Conservation (phyloP, 2,329 filamentous ascomycete species). For the Xylariaceae sp. region DNA sequence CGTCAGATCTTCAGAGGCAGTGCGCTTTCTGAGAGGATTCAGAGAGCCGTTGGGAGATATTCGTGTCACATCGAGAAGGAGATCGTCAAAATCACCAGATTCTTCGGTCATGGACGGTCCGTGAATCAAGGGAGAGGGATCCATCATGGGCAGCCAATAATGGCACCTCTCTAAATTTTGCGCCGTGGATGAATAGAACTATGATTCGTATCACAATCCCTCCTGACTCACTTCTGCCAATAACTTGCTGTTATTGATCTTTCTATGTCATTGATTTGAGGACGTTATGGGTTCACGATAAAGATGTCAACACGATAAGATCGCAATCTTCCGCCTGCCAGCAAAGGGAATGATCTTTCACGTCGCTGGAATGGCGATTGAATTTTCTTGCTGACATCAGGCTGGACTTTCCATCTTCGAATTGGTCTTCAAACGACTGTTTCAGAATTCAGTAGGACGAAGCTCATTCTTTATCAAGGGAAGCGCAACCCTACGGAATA, state of each 20-base stretch:
- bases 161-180: not conserved
- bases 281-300: too few species aligned
- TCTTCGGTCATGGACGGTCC: not conserved
- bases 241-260: too few species aligned
- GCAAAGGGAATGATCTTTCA: too few species aligned
- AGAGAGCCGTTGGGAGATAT: not conserved
- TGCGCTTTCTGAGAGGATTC: constrained; percentile 5
- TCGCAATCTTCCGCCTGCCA: too few species aligned
- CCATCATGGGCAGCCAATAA: not conserved
- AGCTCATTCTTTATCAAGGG: not conserved
- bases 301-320: too few species aligned
- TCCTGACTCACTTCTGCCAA: not conserved
- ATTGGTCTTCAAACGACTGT: not conserved
- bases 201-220: not conserved
- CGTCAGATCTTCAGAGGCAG: not conserved
- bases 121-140: constrained; percentile 9
- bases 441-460: not conserved
- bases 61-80: not conserved
- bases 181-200: not conserved
- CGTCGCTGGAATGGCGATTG: not conserved
- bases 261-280: too few species aligned
- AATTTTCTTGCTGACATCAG: not conserved
- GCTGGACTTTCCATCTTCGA: not conserved
- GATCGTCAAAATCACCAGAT: not conserved
- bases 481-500: not conserved